Evolutionary conservation across 352 stramenopile species (phyloP), one percentile per base, ranked within the genome.

Genomic region (Pythium rishiriense): DNA sequence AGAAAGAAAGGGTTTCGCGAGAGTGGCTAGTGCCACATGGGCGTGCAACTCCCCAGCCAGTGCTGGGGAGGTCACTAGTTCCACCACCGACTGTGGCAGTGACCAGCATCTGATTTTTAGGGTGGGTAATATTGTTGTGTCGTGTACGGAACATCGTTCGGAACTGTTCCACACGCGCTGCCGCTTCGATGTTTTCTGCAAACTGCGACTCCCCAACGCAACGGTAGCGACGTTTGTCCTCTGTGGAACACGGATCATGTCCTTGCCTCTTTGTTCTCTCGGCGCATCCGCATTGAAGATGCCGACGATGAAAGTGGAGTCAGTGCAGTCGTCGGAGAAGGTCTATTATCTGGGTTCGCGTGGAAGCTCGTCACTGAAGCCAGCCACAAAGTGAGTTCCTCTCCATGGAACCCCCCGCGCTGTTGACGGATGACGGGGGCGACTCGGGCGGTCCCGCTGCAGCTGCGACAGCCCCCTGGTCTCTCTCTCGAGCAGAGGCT

Each of bases 1-100:
- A 33, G 61, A 60, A 60, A 43, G 37, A 56, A 69, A 69, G 59
- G 54, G 62, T 64, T 63, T 63, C 62, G 59, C 39, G 50, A 50
- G 33, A 9, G 29, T n/a, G 10, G 53, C 62, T 69, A 28, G n/a
- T 49, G 54, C 54, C 62, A 69, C 62, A 12, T 12, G 37, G 4
- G 1, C 46, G n/a, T 25, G 3, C 26, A 35, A 63, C 49, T 24
- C 37, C 42, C 41, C 33, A 51, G 42, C 50, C 43, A 56, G 39
- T 56, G 60, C 31, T 48, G 21, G 17, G 45, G 14, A 19, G 22
- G 28, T 14, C 25, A 65, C 58, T 45, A 0, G 28, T 24, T 29
- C 5, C 4, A n/a, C 39, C 59, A 66, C 59, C 50, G 28, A 54
- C 24, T 28, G 21, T 12, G 17, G n/a, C 28, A 35, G n/a, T 43